Evolutionary conservation across 2,329 filamentous ascomycete species (phyloP), one percentile per base, ranked within the genome.

Genomic region (Cordyceps javanica): DNA sequence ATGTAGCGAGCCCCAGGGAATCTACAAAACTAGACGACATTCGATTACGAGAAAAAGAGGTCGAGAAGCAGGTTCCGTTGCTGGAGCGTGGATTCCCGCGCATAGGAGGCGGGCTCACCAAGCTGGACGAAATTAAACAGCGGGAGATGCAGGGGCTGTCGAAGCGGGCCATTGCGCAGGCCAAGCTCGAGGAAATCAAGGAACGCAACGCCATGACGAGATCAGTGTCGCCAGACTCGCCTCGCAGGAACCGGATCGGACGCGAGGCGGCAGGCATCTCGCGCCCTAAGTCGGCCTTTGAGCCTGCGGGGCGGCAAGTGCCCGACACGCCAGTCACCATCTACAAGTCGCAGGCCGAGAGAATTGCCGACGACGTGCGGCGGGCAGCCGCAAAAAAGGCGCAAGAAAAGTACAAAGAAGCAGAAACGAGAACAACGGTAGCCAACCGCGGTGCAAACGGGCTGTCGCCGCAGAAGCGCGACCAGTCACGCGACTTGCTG

Each of bases 151-250:
- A 75, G 30, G 73, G 72, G 2, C 62, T 77, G 26, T 77, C 81
- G 5, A 77, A 69, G 57, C 72, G 76, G 53, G 75, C 75, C 2
- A 66, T 80, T 16, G 76, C 80, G n/a, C 73, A 74, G 7, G 75
- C 77, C 55, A 73, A 75, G 32, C 68, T 84, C 3, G 79, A 78
- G 34, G 80, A 82, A 65, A 82, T 82, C 56, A 73, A 76, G 39
- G 77, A 80, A 55, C 72, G 69, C 58, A 81, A 83, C 63, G 73
- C 75, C 36, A 70, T 72, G 61, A 73, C 74, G 8, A 69, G 72
- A 50, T 75, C 75, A 10, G 66, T 72, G 7, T 78, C 76, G 1
- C 75, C 77, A 14, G 75, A 72, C 41, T 66, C 77, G 49, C 9
- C 60, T 56, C 8, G 36, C 3, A 23, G 45, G 25, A 21, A 32